phyloP scores from a whole-genome alignment of 352 stramenopile species.

The Globisporangium mamillatum region DNA sequence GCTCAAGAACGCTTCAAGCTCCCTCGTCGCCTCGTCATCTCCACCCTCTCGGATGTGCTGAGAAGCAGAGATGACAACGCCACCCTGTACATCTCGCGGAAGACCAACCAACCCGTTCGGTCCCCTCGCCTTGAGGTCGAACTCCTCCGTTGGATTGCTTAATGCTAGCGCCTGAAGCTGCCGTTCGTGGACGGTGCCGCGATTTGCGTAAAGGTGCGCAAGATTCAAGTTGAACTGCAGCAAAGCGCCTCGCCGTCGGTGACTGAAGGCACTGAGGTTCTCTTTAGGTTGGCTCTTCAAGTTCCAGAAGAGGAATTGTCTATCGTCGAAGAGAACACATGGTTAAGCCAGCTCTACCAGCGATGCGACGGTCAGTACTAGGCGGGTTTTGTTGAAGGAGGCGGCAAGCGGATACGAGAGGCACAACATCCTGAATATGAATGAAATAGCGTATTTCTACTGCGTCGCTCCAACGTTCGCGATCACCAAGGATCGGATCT shows the following conservation, averaged over 20 bases:
- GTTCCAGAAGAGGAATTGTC: neutral
- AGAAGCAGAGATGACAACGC: neutral
- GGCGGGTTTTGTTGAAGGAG: neutral
- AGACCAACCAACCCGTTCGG: neutral
- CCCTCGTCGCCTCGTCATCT: conserved; percentile 1
- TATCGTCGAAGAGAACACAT: conserved; percentile 4
- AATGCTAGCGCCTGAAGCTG: neutral
- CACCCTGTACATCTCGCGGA: neutral
- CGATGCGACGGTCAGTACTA: neutral
- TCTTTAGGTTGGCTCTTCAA: conserved; percentile 4
- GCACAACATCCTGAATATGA: conserved; percentile 10
- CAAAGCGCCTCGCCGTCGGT: neutral
- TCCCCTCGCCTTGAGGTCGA: neutral
- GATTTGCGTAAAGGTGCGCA: neutral
- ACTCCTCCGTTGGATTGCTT: neutral
- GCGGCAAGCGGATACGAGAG: conserved; percentile 2
- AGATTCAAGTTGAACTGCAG: neutral
- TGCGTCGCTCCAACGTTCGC: neutral
- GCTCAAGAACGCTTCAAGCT: conserved; percentile 2
- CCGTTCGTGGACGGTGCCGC: neutral
- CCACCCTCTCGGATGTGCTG: neutral
- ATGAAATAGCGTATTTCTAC: conserved; percentile 7
- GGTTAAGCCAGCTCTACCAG: neutral
- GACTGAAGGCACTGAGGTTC: neutral
- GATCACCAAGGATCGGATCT: neutral